phyloP scores from a whole-genome alignment of 225 moss, liverwort and hornwort genomes.

The Pseudisothecium myosuroides region DNA sequence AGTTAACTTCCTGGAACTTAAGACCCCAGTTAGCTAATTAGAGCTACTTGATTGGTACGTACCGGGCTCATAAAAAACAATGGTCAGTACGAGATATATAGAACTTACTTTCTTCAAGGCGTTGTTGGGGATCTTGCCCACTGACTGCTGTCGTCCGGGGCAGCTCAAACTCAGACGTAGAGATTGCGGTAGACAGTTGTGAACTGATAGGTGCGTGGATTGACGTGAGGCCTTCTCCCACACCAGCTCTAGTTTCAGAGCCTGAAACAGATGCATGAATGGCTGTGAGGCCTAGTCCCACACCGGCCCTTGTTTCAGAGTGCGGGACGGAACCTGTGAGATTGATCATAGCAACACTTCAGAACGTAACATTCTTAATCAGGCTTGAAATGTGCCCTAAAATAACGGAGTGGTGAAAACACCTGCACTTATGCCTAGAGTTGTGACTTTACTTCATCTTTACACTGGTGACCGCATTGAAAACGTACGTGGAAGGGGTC shows the following conservation, averaged over 20 bases:
- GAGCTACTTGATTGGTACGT: background rate
- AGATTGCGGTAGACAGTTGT: constrained; percentile 11
- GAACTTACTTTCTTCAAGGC: constrained; percentile 5
- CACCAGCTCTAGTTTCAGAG: constrained; percentile 20
- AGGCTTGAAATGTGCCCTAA: background rate
- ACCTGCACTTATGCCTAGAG: background rate
- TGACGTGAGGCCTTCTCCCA: constrained; percentile 21
- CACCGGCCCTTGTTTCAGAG: constrained; percentile 30
- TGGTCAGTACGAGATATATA: background rate
- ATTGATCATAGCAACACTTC: background rate
- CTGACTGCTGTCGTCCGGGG: background rate
- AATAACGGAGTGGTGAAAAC: background rate
- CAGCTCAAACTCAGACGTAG: constrained; percentile 1
- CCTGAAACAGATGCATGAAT: constrained; percentile 22
- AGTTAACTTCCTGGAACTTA: background rate
- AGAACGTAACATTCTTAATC: background rate
- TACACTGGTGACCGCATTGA: background rate
- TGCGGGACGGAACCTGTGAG: background rate
- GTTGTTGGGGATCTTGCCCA: background rate
- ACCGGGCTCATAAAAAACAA: background rate
- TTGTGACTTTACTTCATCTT: background rate
- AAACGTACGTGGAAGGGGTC: background rate
- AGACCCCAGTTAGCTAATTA: background rate
- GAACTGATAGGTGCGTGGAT: constrained; percentile 37
- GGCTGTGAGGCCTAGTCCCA: constrained; percentile 41